A percentile compares a stretch with the other conserved stretches of the same genome.
phyloP scores from a whole-genome alignment of 2,329 filamentous ascomycete species.

The Ophiostoma pallidulum region DNA sequence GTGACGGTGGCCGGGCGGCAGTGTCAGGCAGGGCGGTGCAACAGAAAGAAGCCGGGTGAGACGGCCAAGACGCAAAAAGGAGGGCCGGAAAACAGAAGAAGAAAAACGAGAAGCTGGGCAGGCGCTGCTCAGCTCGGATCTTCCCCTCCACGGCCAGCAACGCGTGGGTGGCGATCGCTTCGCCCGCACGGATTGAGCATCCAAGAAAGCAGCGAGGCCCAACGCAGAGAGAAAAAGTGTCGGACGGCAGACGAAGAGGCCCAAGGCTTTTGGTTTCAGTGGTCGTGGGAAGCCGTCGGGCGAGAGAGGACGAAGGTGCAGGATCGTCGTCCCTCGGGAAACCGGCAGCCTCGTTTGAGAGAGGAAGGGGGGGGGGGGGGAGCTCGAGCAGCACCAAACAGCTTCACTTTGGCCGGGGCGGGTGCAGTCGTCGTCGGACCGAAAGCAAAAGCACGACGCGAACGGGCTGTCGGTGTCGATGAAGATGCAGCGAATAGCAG shows the following conservation, averaged over 20 bases:
- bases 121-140: constrained; percentile 4
- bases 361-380: too few relatives aligned
- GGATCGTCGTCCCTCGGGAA: constrained; percentile 5
- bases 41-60: neutral
- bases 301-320: constrained; percentile 6
- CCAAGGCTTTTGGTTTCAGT: too few relatives aligned
- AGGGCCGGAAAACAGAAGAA: neutral
- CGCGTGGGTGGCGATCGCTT: constrained; percentile 8
- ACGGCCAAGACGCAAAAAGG: neutral
- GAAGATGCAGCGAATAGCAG: neutral
- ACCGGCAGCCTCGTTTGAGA: constrained; percentile 6
- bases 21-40: neutral
- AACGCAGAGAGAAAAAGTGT: neutral
- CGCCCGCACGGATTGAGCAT: constrained; percentile 9
- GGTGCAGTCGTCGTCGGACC: neutral
- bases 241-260: neutral
- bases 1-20: constrained; percentile 25
- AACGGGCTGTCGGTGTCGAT: neutral
- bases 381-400: neutral
- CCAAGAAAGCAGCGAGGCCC: neutral
- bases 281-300: neutral
- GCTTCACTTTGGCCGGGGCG: neutral
- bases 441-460: neutral
- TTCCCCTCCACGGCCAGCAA: constrained; percentile 11
- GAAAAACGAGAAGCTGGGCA: neutral